Evolutionary conservation across 352 stramenopile genomes (phyloP).

Genomic region (Globisporangium recalcitrans): DNA sequence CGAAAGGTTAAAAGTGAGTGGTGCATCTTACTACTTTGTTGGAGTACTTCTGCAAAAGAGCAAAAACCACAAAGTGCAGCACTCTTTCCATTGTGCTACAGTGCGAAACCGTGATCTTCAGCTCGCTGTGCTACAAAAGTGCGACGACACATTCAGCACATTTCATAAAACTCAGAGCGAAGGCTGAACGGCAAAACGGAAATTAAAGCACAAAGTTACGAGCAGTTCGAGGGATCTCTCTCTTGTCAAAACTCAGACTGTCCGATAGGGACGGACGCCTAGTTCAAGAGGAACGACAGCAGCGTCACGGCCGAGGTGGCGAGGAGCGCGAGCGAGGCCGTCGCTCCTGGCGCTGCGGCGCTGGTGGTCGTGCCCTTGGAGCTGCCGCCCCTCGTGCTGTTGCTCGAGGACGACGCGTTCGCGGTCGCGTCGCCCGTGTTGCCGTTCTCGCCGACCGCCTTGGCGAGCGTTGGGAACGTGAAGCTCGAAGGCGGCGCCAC

Average conservation of each 20-base stretch:
- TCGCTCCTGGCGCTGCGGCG: neutral
- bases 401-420: slow-evolving; percentile 4
- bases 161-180: no score
- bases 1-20: no score
- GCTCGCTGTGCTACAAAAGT: no score
- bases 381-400: slow-evolving; percentile 7
- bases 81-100: no score
- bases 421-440: slow-evolving; percentile 30
- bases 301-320: neutral
- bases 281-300: slow-evolving; percentile 10
- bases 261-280: neutral
- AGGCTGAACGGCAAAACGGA: neutral
- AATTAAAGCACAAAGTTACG: neutral
- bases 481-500: slow-evolving; percentile 36
- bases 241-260: neutral
- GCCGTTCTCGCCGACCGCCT: slow-evolving; percentile 45
- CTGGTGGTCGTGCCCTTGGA: neutral
- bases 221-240: neutral
- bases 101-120: no score
- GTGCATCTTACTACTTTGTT: no score
- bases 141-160: no score
- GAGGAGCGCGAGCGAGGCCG: neutral
- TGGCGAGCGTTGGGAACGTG: slow-evolving; percentile 42
- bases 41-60: no score
- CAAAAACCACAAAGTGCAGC: no score